phyloP scores from a whole-genome alignment of 148 eudicot genomes.

The Heliamphora exappendiculata region DNA sequence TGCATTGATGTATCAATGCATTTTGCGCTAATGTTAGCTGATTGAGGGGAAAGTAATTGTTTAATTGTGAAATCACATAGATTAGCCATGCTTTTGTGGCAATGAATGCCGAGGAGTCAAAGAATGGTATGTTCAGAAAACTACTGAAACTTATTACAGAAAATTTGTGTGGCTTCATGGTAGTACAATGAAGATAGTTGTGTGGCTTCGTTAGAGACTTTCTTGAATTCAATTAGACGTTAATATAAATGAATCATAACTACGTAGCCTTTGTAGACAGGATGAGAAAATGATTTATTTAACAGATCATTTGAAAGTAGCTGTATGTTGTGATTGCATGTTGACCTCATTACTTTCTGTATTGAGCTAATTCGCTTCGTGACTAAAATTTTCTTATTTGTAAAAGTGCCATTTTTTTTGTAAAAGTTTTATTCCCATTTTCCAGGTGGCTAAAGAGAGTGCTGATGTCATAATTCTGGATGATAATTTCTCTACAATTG shows the following conservation, averaged over 20 bases:
- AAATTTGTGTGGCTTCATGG: too few species aligned
- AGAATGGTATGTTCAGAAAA: too few species aligned
- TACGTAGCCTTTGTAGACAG: not conserved
- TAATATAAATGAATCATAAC: too few species aligned
- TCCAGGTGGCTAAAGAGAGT: conserved; percentile 95
- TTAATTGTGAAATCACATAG: too few species aligned
- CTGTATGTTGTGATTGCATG: not conserved
- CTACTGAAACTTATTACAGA: too few species aligned
- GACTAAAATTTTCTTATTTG: not conserved
- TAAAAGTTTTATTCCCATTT: not conserved
- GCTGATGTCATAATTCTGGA: conserved; percentile 97
- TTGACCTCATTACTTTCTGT: not conserved
- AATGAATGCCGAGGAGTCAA: too few species aligned
- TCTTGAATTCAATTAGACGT: too few species aligned
- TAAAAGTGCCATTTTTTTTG: not conserved
- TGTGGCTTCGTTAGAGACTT: too few species aligned
- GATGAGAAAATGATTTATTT: not conserved
- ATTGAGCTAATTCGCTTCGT: not conserved
- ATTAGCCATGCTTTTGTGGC: too few species aligned
- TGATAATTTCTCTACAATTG: conserved; percentile 96
- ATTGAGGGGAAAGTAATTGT: too few species aligned
- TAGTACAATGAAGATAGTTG: too few species aligned
- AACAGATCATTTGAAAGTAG: not conserved
- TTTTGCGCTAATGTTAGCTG: too few species aligned
- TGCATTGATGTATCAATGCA: not conserved